Evolutionary conservation across 805 yeast genomes (phyloP), one percentile per base, ranked within the genome.

Genomic region (Barnettozyma vustinii): DNA sequence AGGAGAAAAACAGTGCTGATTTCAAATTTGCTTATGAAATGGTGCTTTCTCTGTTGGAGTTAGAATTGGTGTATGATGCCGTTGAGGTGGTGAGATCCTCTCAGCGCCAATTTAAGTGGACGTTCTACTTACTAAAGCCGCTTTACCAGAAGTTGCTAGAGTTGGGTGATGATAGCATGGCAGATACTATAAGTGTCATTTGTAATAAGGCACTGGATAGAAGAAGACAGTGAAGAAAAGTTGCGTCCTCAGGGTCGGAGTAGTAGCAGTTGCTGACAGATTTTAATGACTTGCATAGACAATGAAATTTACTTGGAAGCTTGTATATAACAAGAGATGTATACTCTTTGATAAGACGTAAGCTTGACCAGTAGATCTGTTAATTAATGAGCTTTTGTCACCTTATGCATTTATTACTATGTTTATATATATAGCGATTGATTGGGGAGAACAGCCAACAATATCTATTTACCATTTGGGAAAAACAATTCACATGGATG

Each of bases 1-100:
- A 49, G 0, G 61, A 56, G 26, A 79, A 76, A 54, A 74, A 75
- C 40, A 59, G 63, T 4, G 63, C 72, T 4, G 92, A 84, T 59
- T 81, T 81, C 62, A 72, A 69, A 50, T 88, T 90, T 72, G 96
- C 97, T 2, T 65, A 77, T 23, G 71, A 79, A 12, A 83, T 89
- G 86, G 79, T 87, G 1, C 67, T 72, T 15, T 70, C 81, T 33
- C 75, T 88, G 50, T 71, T 83, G 0, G 70, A 69, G 3, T 69
- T 81, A 60, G 78, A 81, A 13, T 66, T 77, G 47, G 68, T 80
- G 15, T 75, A 78, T 10, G 96, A 89, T 62, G 96, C 95, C 0
- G 67, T 83, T 49, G 80, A 81, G 36, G 70, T 90, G 23, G 75
- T 88, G 2, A 60, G 79, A 50, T 77, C 91, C 26, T 82, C 96